Evolutionary conservation across 805 yeast species (phyloP).

Genomic region (Wickerhamiella kurtzmanii): DNA sequence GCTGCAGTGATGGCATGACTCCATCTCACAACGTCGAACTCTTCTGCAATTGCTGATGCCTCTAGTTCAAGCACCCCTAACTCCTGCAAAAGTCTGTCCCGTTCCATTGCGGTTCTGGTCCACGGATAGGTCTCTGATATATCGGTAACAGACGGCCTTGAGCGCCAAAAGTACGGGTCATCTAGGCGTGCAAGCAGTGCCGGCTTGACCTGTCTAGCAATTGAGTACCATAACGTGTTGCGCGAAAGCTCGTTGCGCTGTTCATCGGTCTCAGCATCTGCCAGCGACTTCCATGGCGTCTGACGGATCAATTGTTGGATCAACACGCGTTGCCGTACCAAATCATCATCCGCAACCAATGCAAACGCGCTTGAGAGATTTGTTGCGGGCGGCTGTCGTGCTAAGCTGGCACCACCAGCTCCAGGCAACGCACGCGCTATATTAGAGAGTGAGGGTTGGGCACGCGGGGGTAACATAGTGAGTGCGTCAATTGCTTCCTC

Average conservation of each 20-base stretch:
- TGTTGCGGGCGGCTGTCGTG: no score
- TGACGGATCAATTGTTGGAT: conserved; percentile 12
- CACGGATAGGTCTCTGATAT: conserved; percentile 3
- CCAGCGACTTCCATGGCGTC: conserved; percentile 11
- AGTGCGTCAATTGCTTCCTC: conserved; percentile 10
- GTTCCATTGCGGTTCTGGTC: conserved; percentile 3
- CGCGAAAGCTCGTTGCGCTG: background rate
- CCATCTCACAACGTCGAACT: conserved; percentile 6
- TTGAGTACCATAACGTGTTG: conserved; percentile 9
- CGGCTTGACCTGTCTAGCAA: conserved; percentile 1
- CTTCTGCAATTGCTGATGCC: conserved; percentile 5
- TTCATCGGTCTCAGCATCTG: background rate
- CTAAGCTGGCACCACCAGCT: no score
- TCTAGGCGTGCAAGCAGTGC: background rate
- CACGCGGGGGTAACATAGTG: conserved; percentile 2
- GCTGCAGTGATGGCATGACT: background rate
- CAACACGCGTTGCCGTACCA: conserved; percentile 8
- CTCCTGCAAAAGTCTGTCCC: conserved; percentile 1
- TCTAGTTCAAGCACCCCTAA: conserved; percentile 2
- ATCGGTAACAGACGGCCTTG: background rate
- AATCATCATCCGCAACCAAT: conserved; percentile 7
- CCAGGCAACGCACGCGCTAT: conserved; percentile 3
- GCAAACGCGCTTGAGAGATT: conserved; percentile 7
- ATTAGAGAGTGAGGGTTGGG: conserved; percentile 7
- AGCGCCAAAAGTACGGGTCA: conserved; percentile 1